phyloP scores from a whole-genome alignment of 2,329 filamentous ascomycete species.

The Aspergillus texensis region DNA sequence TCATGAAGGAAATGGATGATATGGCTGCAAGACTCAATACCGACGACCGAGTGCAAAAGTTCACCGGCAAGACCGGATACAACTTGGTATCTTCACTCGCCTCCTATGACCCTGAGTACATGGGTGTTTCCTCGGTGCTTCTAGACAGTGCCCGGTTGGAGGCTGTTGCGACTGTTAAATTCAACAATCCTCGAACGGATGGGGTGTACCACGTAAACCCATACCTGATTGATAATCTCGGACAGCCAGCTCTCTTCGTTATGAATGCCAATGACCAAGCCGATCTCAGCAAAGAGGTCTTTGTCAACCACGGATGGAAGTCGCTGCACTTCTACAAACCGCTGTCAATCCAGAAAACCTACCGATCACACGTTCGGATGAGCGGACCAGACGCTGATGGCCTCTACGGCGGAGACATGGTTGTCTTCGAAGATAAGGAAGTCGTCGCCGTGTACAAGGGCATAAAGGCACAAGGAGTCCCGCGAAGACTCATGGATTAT shows the following conservation, averaged over 20 bases:
- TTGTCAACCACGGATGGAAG: slow-evolving; percentile 65
- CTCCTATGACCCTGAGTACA: neutral
- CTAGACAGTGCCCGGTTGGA: slow-evolving; percentile 60
- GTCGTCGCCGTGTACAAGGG: slow-evolving; percentile 54
- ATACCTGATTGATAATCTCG: slow-evolving; percentile 63
- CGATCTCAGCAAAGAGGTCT: slow-evolving; percentile 63
- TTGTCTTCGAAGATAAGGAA: slow-evolving; percentile 59
- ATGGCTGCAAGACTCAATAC: neutral
- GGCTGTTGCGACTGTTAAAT: slow-evolving; percentile 57
- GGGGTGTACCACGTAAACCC: slow-evolving; percentile 56
- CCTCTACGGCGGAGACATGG: slow-evolving; percentile 62
- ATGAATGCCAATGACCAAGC: slow-evolving; percentile 63
- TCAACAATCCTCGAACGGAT: slow-evolving; percentile 58
- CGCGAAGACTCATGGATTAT: slow-evolving; percentile 2
- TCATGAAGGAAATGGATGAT: neutral
- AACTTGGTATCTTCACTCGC: neutral
- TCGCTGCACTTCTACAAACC: slow-evolving; percentile 42
- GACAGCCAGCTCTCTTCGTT: slow-evolving; percentile 62
- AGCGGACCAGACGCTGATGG: slow-evolving; percentile 39
- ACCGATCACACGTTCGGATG: slow-evolving; percentile 64
- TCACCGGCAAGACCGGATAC: neutral
- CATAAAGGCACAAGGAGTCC: slow-evolving; percentile 42
- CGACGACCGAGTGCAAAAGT: neutral
- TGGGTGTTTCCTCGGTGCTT: slow-evolving; percentile 26
- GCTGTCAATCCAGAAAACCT: slow-evolving; percentile 54